Evolutionary conservation across 2,329 filamentous ascomycete species (phyloP).

Genomic region (Hypoxylon sp.): DNA sequence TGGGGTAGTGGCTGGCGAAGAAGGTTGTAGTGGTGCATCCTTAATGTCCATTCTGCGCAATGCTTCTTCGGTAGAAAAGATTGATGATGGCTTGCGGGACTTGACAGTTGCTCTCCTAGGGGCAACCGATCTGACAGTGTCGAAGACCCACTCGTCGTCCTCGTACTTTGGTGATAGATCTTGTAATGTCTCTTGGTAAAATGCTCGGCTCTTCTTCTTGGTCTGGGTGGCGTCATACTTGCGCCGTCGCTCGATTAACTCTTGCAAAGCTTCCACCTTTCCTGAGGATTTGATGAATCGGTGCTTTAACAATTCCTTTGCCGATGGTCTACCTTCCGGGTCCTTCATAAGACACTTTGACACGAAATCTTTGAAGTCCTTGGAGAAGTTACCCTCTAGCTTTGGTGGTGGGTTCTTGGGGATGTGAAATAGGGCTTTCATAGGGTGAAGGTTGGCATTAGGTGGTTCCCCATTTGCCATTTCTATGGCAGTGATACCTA

Average conservation of each 20-base stretch:
- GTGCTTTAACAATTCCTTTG: constrained; percentile 89
- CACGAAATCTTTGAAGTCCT: constrained; percentile 95
- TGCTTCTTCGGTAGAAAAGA: constrained; percentile 71
- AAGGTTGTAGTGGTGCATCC: constrained; percentile 70
- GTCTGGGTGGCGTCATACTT: constrained; percentile 83
- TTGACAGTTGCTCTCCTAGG: constrained; percentile 69
- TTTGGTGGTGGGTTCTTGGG: constrained; percentile 89
- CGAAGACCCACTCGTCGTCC: constrained; percentile 93
- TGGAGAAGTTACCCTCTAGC: constrained; percentile 88
- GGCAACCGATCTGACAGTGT: constrained; percentile 85
- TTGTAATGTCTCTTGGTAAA: constrained; percentile 93
- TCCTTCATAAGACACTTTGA: constrained; percentile 93
- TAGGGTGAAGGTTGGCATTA: constrained; percentile 86
- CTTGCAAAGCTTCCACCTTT: constrained; percentile 88
- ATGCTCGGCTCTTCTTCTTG: constrained; percentile 79
- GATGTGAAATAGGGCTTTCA: constrained; percentile 94
- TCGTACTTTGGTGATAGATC: constrained; percentile 77
- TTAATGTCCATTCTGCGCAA: constrained; percentile 73
- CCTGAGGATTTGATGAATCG: constrained; percentile 89
- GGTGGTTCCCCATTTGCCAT: constrained; percentile 92
- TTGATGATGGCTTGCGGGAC: constrained; percentile 70
- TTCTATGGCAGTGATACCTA: constrained; percentile 93
- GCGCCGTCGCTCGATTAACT: constrained; percentile 86
- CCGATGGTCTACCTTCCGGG: constrained; percentile 84
- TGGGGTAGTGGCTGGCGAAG: constrained; percentile 64